Percentiles rank a stretch among this genome's conserved stretches.
These are phyloP conservation scores for Penicillium palitans DNA, from an alignment of 2,329 filamentous ascomycete genomes.

Conservation along the genomic window DNA sequence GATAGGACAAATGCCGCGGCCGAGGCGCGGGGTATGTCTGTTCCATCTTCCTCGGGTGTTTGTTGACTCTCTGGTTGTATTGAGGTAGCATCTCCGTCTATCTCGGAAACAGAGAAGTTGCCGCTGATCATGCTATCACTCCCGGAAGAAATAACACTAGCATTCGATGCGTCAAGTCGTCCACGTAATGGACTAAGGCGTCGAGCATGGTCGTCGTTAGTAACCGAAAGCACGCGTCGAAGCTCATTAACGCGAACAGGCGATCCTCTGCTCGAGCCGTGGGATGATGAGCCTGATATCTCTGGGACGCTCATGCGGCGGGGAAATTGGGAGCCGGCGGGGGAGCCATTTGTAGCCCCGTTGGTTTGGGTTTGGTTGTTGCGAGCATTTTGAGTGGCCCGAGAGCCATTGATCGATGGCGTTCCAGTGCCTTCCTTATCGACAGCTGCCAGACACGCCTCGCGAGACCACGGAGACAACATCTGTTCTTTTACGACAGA, in stretches of 20 bases:
- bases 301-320: conserved; percentile 42
- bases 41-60: conserved; percentile 28
- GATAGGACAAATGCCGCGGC: conserved; percentile 22
- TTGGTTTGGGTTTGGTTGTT: conserved; percentile 32
- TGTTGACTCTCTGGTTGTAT: conserved; percentile 29
- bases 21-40: conserved; percentile 37
- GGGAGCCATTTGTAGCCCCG: conserved; percentile 34
- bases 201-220: conserved; percentile 36
- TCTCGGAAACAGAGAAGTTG: conserved; percentile 40
- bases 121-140: conserved; percentile 49
- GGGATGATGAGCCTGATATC: conserved; percentile 34
- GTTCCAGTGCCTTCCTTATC: conserved; percentile 68
- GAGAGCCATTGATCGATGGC: conserved; percentile 74
- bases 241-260: conserved; percentile 52
- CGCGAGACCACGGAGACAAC: conserved; percentile 76
- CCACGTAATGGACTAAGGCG: conserved; percentile 47
- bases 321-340: conserved; percentile 32
- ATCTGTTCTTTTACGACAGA: conserved; percentile 70
- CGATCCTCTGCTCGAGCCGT: conserved; percentile 44
- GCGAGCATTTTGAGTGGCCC: conserved; percentile 51
- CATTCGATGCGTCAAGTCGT: conserved; percentile 35
- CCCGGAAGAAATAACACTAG: conserved; percentile 42
- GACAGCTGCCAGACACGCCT: conserved; percentile 67
- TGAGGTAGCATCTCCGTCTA: conserved; percentile 30
- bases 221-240: conserved; percentile 49